phyloP scores from a whole-genome alignment of 208 protist genomes.

The Acanthamoeba healyi region DNA sequence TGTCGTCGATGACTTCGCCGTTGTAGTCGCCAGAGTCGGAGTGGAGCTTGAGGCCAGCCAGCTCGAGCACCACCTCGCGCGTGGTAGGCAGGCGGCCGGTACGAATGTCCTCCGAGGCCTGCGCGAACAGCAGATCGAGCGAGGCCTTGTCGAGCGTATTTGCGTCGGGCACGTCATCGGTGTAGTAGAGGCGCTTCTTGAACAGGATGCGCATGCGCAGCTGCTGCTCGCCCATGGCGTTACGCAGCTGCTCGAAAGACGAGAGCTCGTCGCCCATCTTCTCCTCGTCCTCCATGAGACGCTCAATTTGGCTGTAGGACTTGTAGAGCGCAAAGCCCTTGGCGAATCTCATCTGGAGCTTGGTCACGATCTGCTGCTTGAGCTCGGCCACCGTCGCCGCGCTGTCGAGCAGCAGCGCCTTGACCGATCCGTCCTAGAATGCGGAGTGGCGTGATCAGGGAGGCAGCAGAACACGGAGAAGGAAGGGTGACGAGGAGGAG shows the following conservation, averaged over 20 bases:
- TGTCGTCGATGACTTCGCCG: conserved; percentile 26
- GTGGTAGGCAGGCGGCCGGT: conserved; percentile 62
- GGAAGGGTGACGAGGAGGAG: no score
- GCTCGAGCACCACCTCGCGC: conserved; percentile 55
- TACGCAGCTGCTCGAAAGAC: conserved; percentile 43
- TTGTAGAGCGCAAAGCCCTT: conserved; percentile 57
- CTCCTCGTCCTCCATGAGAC: conserved; percentile 41
- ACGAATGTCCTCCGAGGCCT: conserved; percentile 60
- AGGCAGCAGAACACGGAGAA: no score
- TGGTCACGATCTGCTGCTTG: conserved; percentile 53
- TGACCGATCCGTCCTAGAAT: conserved; percentile 55
- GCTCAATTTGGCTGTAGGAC: conserved; percentile 49
- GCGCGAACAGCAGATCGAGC: conserved; percentile 45
- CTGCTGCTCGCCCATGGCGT: conserved; percentile 15
- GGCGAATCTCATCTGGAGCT: conserved; percentile 10
- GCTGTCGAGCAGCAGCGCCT: conserved; percentile 62
- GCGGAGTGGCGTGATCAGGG: not conserved
- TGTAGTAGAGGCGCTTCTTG: conserved; percentile 69
- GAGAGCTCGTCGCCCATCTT: conserved; percentile 65
- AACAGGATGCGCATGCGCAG: conserved; percentile 73
- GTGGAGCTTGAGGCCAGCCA: conserved; percentile 48
- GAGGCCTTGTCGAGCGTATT: conserved; percentile 56
- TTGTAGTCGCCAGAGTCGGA: conserved; percentile 6
- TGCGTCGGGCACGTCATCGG: conserved; percentile 10
- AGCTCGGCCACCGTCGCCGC: conserved; percentile 59